Evolutionary conservation across 345 rosid species (phyloP), one percentile per base, ranked within the genome.

Genomic region (Toxicodendron radicans): DNA sequence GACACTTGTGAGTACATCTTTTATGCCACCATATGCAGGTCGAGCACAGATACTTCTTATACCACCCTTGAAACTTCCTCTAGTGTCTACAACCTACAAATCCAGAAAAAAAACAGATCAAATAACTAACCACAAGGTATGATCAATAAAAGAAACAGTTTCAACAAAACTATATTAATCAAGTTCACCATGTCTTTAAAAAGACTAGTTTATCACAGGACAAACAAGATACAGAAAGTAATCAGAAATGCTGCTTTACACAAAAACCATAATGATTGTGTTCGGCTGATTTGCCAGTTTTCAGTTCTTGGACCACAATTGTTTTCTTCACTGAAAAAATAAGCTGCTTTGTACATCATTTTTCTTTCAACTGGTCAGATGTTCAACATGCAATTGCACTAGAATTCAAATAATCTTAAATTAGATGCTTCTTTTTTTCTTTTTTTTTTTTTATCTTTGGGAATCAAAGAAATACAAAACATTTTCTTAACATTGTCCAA

Each of bases 1-100:
- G 76, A 91, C 92, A 71, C 81, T 83, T 63, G 84, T 58, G 69
- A 95, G 89, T 69, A 92, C 97, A 76, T 90, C 92, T 76, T 81
- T 87, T 71, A 95, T 83, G 58, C 98, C 95, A 58, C 77, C 76
- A 83, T 92, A 95, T 58, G 86, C 80, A 79, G 90, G 94, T 64
- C 57, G 93, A 43, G 87, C 78, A 66, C 72, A 79, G 8, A 83
- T 58, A 49, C 83, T 76, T 66, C 79, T 85, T 51, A 73, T 75
- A 73, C 90, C 84, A 71, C 56, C 52, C 21, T 73, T 72, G 59
- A 83, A 66, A 70, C 79, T 84, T 74, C 72, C 74, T 71, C 80
- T 76, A 6, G 82, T 76, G 76, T 85, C 90, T 79, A 70, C 78
- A 64, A 95, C 89, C 99, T 95, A 72, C 51, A 60, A 1, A 81